Conservation (phyloP, 495 filamentous ascomycete genomes). For the Neurospora sp. region DNA sequence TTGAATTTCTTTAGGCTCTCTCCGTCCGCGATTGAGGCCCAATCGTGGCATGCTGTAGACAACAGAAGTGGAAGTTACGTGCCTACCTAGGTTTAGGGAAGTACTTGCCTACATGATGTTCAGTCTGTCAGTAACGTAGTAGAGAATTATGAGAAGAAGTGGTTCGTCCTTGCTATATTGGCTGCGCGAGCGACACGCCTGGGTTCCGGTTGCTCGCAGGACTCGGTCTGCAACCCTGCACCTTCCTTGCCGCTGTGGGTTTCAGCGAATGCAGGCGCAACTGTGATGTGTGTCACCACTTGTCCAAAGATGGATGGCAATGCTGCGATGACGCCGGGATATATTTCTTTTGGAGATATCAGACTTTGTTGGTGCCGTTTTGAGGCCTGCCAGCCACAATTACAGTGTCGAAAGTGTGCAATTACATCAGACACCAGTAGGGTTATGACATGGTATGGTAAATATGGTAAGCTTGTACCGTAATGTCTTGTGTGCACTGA, state of each 20-base stretch:
- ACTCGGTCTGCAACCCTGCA: not conserved
- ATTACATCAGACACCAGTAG: not conserved
- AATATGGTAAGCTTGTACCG: not conserved
- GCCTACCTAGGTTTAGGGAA: not conserved
- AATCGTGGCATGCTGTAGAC: not conserved
- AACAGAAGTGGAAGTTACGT: not conserved
- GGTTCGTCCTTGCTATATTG: not conserved
- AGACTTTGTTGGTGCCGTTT: not conserved
- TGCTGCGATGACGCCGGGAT: not conserved
- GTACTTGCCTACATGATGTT: not conserved
- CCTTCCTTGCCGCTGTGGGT: not conserved
- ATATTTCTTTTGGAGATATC: not conserved
- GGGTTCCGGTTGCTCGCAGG: not conserved
- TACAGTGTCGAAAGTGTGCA: not conserved
- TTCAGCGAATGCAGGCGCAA: not conserved
- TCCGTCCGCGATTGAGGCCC: not conserved
- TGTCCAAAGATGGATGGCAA: not conserved
- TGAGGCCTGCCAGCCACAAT: not conserved
- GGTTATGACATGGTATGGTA: not conserved
- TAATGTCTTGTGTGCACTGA: not conserved
- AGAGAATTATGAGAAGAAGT: not conserved
- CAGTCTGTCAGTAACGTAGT: not conserved
- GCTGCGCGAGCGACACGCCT: not conserved
- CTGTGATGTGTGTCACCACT: not conserved
- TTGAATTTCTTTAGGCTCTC: not conserved